Conservation (phyloP, 352 stramenopile species). For the Phytophthora tentaculata region DNA sequence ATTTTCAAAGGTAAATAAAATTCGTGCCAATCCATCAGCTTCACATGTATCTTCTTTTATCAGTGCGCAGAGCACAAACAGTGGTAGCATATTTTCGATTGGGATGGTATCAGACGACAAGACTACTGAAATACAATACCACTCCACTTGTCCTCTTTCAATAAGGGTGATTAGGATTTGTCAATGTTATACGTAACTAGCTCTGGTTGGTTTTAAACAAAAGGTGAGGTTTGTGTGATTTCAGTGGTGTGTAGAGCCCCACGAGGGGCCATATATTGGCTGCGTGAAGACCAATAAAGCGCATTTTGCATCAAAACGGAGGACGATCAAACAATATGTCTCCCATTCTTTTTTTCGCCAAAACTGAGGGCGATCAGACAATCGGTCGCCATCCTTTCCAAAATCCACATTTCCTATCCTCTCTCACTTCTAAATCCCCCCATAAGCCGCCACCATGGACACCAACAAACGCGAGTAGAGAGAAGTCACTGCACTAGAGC, state of each 20-base stretch:
- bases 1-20: too few species aligned
- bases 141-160: too few species aligned
- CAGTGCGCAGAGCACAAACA: too few species aligned
- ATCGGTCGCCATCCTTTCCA: neutral
- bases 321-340: too few species aligned
- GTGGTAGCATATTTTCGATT: too few species aligned
- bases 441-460: neutral
- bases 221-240: neutral
- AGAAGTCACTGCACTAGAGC: neutral
- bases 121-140: too few species aligned
- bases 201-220: neutral
- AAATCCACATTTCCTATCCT: neutral
- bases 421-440: neutral
- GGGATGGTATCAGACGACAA: too few species aligned
- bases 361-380: neutral
- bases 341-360: too few species aligned
- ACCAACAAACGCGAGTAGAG: neutral
- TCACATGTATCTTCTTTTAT: too few species aligned
- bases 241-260: neutral
- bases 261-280: neutral
- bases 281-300: neutral
- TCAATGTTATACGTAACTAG: neutral
- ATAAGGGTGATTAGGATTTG: too few species aligned
- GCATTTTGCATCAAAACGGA: too few species aligned
- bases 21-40: too few species aligned